Base-by-base conservation (phyloP, 805 yeast species). In the Metschnikowia santaceciliae region DNA sequence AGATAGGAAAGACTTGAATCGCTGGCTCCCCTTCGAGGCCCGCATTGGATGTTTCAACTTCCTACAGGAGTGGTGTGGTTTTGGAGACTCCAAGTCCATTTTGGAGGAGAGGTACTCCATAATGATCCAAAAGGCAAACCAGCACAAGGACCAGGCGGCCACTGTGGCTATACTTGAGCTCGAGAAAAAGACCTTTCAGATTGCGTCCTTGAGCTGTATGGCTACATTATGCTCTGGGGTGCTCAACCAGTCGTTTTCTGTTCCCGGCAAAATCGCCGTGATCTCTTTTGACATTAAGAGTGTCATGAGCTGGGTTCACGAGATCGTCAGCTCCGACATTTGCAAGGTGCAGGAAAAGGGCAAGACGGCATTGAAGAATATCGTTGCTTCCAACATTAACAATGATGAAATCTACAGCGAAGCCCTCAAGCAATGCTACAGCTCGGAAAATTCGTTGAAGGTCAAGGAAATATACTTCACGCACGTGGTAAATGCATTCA, bases 11-110 rank as follows among this genome's bases (percentile, higher is more conserved):
- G 65, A 61, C 40, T 52, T 70, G 42, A 59, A 66, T 41, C 71
- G 74, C 37, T 84, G 91, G 81, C 72, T 91, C n/a, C 92, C 96
- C 1, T 90, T 91, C 65, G 90, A 85, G 56, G 92, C 90, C 2
- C 74, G 97, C 48, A 82, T 87, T 32, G 86, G 88, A 2, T 87
- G 95, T 54, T 91, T 90, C 70, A 81, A 83, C 42, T 86, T 81
- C 60, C 71, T 94, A 50, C 91, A 88, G 57, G 96, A 89, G 64
- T 94, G 99, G 99, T 90, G 97, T 65, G 96, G 96, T 0, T 82
- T 81, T 66, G 97, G 98, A 2, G 84, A 81, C 47, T 74, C 82
- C 22, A 76, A 81, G 7, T 62, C 74, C 1, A 61, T 83, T 2
- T 80, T 90, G 2, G 82, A 81, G 32, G 86, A 85, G 39, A 74